Base-by-base conservation (phyloP, 768 basidiomycete genomes). In the Harrya chromipes region DNA sequence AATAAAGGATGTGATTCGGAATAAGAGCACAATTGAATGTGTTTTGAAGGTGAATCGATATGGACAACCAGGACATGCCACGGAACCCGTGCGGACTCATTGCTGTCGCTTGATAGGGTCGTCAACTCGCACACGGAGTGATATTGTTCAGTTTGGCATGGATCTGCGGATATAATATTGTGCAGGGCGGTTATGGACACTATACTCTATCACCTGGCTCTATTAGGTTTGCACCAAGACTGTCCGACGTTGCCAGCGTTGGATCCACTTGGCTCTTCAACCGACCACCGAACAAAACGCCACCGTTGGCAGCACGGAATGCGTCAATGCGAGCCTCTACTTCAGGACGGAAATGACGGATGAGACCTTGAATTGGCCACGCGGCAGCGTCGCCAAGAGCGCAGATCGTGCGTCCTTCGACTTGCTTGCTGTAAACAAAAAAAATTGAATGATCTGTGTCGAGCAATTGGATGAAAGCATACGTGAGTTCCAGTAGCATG, bases 301-400 rank as follows among this genome's bases (percentile, higher is more conserved):
- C 79, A 1, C 94, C 94, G 50, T 94, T 78, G 46, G 74, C 70
- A 43, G 78, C 78, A 48, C 88, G 78, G 80, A 84, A 97, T 16
- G 79, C 74, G 4, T 80, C 80, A 52, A 98, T 91, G 46, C 94
- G 88, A 45, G 77, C 74, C 72, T 98, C 95, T 36, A 98, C 93
- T 62, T 94, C 85, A 2, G 94, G 95, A 56, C 94, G 84, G 87
- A 97, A 98, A 71, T 97, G 90, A 50, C 91, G 85, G 88, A 98
- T 93, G 52, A 97, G 82, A 43, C 94, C 95, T 67, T 97, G 95
- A 54, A 98, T 94, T 7, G 94, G 95, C 95, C 95, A 97, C 5
- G 95, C 95, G 16, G 95, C 94, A 10, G 95, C 95, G 54, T 98
- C 95, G 10, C 95, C 95, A 24, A 97, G 78, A 9, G 95, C 95